phyloP scores from a whole-genome alignment of 768 basidiomycete genomes.

The Leccinum olivaceopallidum region DNA sequence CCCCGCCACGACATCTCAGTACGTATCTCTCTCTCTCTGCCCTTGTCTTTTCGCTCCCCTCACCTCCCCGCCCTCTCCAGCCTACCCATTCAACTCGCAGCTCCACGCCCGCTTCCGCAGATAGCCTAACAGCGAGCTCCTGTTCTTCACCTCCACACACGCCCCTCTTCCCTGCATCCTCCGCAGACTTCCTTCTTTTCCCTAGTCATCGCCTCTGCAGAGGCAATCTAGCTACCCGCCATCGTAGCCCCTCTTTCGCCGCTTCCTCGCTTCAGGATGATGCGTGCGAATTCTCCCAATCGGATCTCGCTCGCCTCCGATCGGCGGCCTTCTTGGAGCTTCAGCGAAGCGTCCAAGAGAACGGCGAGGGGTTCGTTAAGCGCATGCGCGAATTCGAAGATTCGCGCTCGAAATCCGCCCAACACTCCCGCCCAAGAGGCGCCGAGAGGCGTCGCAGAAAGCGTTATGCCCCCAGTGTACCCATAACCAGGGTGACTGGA shows the following conservation, averaged over 20 bases:
- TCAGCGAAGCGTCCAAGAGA: constrained; percentile 58
- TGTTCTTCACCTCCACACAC: constrained; percentile 32
- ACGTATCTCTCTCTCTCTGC: constrained; percentile 17
- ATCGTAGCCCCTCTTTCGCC: constrained; percentile 26
- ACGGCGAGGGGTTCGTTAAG: constrained; percentile 64
- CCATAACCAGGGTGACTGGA: constrained; percentile 13
- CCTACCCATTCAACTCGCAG: constrained; percentile 25
- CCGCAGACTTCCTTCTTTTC: constrained; percentile 51
- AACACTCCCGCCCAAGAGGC: constrained; percentile 40
- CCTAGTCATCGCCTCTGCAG: constrained; percentile 25
- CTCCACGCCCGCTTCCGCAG: constrained; percentile 32
- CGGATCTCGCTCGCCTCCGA: constrained; percentile 47
- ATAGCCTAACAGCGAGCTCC: constrained; percentile 28
- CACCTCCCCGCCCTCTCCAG: constrained; percentile 9
- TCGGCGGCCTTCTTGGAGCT: constrained; percentile 69
- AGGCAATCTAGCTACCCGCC: constrained; percentile 9
- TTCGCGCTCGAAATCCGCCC: constrained; percentile 43
- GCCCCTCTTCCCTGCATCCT: constrained; percentile 45
- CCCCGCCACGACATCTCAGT: constrained; percentile 51
- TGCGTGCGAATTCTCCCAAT: constrained; percentile 22
- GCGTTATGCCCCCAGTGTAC: constrained; percentile 32
- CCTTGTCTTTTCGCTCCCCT: constrained; percentile 10
- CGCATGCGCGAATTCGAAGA: constrained; percentile 76
- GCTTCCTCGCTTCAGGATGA: constrained; percentile 20
- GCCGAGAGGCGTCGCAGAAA: constrained; percentile 45